phyloP scores from a whole-genome alignment of 2,329 filamentous ascomycete genomes.

The Cladorrhinum sp. region DNA sequence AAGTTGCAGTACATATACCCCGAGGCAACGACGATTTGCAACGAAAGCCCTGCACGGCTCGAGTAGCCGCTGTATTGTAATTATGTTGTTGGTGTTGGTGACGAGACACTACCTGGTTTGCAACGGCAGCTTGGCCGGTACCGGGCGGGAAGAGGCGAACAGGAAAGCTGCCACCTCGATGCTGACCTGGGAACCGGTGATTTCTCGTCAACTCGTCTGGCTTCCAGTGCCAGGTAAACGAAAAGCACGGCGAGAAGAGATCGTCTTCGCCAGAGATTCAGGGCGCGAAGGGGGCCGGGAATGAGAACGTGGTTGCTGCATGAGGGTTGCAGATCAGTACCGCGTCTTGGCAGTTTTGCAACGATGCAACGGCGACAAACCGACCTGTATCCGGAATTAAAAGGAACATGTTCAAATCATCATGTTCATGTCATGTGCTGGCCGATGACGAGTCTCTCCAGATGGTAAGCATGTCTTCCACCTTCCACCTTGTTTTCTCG shows the following conservation, averaged over 20 bases:
- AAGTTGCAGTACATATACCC: background rate
- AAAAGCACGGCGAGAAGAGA: conserved; percentile 9
- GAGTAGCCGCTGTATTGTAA: background rate
- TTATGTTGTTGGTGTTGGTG: background rate
- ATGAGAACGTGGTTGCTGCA: conserved; percentile 6
- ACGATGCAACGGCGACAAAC: background rate
- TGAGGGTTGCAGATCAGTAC: conserved; percentile 13
- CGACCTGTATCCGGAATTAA: background rate
- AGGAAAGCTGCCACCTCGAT: conserved; percentile 2
- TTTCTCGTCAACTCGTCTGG: background rate
- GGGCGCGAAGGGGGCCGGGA: conserved; percentile 6
- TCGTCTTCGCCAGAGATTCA: conserved; percentile 13
- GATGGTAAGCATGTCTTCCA: background rate
- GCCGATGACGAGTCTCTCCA: background rate
- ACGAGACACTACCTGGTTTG: conserved; percentile 12
- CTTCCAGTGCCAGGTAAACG: too few relatives aligned
- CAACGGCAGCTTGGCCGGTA: conserved; percentile 13
- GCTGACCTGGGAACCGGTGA: conserved; percentile 15
- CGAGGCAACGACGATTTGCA: background rate
- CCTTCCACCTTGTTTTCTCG: too few relatives aligned
- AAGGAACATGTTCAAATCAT: background rate
- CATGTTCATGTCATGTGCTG: background rate
- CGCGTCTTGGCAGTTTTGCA: conserved; percentile 12
- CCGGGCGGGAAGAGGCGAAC: conserved; percentile 28
- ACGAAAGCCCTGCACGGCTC: background rate